phyloP scores from a whole-genome alignment of 768 basidiomycete genomes.

The Pleurotus pulmonarius region DNA sequence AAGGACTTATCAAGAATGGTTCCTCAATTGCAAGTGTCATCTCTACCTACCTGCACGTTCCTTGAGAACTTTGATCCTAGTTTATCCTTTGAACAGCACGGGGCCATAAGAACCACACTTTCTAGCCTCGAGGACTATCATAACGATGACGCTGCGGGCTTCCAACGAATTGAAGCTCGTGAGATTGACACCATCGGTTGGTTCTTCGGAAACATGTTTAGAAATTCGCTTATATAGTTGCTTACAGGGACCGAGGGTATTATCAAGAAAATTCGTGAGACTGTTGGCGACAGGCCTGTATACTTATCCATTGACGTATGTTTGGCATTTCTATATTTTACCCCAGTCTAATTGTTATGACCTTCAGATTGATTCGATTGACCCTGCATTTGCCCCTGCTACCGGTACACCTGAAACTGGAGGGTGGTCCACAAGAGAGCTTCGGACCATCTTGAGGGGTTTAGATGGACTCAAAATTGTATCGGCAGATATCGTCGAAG shows the following conservation, averaged over 20 bases:
- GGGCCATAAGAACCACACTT: constrained; percentile 82
- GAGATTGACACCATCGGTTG: constrained; percentile 81
- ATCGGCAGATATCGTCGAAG: constrained; percentile 82
- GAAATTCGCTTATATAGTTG: not conserved
- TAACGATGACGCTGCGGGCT: constrained; percentile 77
- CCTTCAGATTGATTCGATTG: constrained; percentile 68
- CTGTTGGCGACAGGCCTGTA: constrained; percentile 70
- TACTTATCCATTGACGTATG: constrained; percentile 75
- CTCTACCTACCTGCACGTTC: constrained; percentile 16
- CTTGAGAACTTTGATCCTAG: constrained; percentile 68
- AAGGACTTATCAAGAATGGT: constrained; percentile 76
- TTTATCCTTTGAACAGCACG: constrained; percentile 63
- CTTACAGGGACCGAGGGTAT: constrained; percentile 67
- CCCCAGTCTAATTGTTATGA: not conserved
- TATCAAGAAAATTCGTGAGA: constrained; percentile 73
- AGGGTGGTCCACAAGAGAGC: constrained; percentile 80
- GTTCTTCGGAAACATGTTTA: constrained; percentile 9
- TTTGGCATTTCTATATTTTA: too few relatives aligned
- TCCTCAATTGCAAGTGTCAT: constrained; percentile 76
- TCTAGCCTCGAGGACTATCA: constrained; percentile 73
- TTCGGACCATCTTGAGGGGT: constrained; percentile 73
- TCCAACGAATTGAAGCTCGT: constrained; percentile 77
- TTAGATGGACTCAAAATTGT: constrained; percentile 74
- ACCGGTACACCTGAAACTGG: constrained; percentile 86
- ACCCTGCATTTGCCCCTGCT: constrained; percentile 79